Evolutionary conservation across 345 rosid genomes (phyloP), one percentile per base, ranked within the genome.

Genomic region (Nasturtium officinale): DNA sequence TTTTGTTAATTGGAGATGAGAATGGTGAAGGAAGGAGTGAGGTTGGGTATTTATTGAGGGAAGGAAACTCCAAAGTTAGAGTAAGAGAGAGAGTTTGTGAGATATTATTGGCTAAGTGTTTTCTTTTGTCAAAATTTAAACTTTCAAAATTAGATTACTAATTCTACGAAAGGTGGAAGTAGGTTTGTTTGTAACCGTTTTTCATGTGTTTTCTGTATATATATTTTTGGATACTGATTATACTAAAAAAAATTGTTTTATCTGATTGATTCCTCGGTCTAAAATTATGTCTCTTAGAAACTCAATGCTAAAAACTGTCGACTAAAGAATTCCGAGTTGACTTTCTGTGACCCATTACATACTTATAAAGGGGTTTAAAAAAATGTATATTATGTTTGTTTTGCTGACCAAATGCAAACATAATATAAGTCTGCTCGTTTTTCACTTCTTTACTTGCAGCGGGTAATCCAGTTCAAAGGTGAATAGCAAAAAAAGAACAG

Each of bases 21-120:
- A 62, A 65, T 65, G 76, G 48, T 70, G 72, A 59, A 70, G 3
- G 53, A 7, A 4, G 65, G 9, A 54, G 65, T 54, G 61, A 70
- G 72, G 80, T 70, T 77, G 33, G 67, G 72, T 77, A 77, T 71
- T 77, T 77, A 77, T 70, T 61, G 75, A 76, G 80, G 72, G 76
- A 77, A 15, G 67, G 48, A 47, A 55, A 70, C 50, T 53, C 79
- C 64, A 67, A 38, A 58, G 73, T 59, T 38, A 30, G 43, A 5
- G 74, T 7, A 6, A 29, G 38, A 37, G 42, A 67, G 48, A 67
- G 48, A 51, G 42, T 51, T 2, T 20, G 13, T 47, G 54, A 29
- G 1, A 26, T 26, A 46, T 51, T 23, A 33, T 69, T 76, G 60
- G 65, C 71, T 62, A 54, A 16, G 0, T 18, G 61, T 68, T 25